Conservation (phyloP, 1,139 yeast genomes). For the Lodderomyces pseudojiufengensis region DNA sequence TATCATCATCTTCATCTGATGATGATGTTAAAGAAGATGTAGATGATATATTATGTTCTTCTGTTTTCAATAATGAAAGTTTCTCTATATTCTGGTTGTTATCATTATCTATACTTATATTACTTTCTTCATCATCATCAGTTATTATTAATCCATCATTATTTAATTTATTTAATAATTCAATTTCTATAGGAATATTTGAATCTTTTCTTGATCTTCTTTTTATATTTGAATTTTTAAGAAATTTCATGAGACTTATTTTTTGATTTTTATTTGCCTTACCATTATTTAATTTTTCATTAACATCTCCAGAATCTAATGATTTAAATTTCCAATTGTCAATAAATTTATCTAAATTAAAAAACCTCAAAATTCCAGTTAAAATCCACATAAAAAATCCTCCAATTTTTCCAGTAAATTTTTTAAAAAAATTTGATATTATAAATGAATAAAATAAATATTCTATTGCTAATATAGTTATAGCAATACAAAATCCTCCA, state of each 20-base stretch:
- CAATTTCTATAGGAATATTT: conserved; percentile 32
- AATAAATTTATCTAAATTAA: conserved; percentile 14
- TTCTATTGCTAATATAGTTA: conserved; percentile 55
- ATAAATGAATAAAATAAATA: conserved; percentile 54
- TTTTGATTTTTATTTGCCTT: conserved; percentile 5
- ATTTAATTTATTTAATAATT: conserved; percentile 11
- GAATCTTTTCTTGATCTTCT: conserved; percentile 55
- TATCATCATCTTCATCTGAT: conserved; percentile 4
- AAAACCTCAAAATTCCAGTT: conserved; percentile 10
- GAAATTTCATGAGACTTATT: conserved; percentile 6
- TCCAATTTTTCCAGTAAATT: conserved; percentile 15
- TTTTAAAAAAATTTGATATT: conserved; percentile 30
- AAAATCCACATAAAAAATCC: conserved; percentile 2
- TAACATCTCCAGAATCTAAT: not conserved
- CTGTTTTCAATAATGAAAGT: conserved; percentile 1
- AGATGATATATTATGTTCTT: conserved; percentile 1
- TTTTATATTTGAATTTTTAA: conserved; percentile 18
- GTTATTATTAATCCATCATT: conserved; percentile 3
- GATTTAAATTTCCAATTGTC: not conserved
- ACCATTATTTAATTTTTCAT: conserved; percentile 2
- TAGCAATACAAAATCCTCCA: conserved; percentile 61
- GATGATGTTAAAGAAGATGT: too few species aligned
- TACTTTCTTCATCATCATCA: conserved; percentile 1
- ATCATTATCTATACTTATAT: not conserved
- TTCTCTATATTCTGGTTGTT: conserved; percentile 4